A percentile compares a stretch with the other conserved stretches of the same genome.
Evolutionary conservation across 1,139 yeast species (phyloP).

Genomic region (Scheffersomyces parashehatae): DNA sequence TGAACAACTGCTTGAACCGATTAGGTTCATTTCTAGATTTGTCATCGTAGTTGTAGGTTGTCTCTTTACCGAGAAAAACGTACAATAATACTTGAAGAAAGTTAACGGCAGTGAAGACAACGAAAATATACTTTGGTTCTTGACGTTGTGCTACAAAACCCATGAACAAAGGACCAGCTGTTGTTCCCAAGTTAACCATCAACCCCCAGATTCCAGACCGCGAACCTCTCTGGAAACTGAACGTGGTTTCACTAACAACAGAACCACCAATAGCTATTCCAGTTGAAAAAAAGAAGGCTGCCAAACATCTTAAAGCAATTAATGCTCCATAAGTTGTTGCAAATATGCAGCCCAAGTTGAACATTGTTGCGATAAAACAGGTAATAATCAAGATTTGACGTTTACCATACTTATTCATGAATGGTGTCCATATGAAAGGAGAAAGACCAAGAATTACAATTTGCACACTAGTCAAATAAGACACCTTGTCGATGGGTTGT

Average conservation of each 20-base stretch:
- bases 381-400: conserved; percentile 14
- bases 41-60: conserved; percentile 12
- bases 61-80: conserved; percentile 18
- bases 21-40: not conserved
- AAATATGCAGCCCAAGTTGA: conserved; percentile 18
- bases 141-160: conserved; percentile 19
- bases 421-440: conserved; percentile 21
- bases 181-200: conserved; percentile 19
- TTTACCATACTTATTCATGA: conserved; percentile 20
- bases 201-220: conserved; percentile 23
- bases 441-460: conserved; percentile 18
- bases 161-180: conserved; percentile 22
- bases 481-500: conserved; percentile 13
- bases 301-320: conserved; percentile 19
- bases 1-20: not conserved
- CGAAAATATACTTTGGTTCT: conserved; percentile 13
- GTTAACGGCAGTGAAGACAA: conserved; percentile 17
- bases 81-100: conserved; percentile 15
- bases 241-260: conserved; percentile 18
- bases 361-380: conserved; percentile 15
- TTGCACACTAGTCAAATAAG: conserved; percentile 18
- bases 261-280: conserved; percentile 20
- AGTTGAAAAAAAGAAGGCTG: conserved; percentile 19
- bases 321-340: conserved; percentile 13
- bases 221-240: conserved; percentile 21